phyloP scores from a whole-genome alignment of 345 rosid genomes.

The Crucihimalaya himalaica region DNA sequence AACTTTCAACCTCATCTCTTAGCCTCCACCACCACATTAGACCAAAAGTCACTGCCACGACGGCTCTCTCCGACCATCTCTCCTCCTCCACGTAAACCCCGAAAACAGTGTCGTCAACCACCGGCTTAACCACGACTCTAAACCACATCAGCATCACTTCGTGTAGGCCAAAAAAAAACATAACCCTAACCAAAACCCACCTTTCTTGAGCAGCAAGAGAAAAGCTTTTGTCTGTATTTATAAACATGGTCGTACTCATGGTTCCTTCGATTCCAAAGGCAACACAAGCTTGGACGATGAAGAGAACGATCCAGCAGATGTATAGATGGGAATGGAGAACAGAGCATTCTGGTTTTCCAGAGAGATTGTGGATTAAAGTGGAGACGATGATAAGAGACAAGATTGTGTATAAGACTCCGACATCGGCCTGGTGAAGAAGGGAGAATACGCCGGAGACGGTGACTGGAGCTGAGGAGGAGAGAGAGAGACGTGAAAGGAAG shows the following conservation, averaged over 20 bases:
- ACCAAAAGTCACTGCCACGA: conserved; percentile 55
- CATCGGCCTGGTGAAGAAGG: conserved; percentile 19
- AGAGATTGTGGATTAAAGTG: conserved; percentile 57
- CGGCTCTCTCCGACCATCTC: conserved; percentile 50
- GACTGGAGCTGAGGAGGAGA: conserved; percentile 33
- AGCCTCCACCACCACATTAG: conserved; percentile 79
- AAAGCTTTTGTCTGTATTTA: conserved; percentile 6
- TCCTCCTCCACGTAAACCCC: conserved; percentile 50
- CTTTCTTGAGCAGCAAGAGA: conserved; percentile 36
- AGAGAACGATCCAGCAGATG: conserved; percentile 59
- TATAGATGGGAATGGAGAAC: conserved; percentile 42
- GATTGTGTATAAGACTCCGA: conserved; percentile 46
- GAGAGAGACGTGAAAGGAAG: conserved; percentile 59
- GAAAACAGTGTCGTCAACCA: conserved; percentile 62
- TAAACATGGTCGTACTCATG: conserved; percentile 25
- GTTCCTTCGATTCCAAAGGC: conserved; percentile 61
- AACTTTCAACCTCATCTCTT: conserved; percentile 65
- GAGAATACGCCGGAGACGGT: conserved; percentile 23
- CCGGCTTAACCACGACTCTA: conserved; percentile 64
- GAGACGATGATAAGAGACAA: conserved; percentile 48
- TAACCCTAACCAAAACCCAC: conserved; percentile 49
- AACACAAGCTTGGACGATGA: conserved; percentile 55
- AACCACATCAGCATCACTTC: conserved; percentile 67
- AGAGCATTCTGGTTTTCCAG: conserved; percentile 47
- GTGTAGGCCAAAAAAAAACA: conserved; percentile 74